Conservation (phyloP, 345 rosid genomes). For the Salix arbutifolia region DNA sequence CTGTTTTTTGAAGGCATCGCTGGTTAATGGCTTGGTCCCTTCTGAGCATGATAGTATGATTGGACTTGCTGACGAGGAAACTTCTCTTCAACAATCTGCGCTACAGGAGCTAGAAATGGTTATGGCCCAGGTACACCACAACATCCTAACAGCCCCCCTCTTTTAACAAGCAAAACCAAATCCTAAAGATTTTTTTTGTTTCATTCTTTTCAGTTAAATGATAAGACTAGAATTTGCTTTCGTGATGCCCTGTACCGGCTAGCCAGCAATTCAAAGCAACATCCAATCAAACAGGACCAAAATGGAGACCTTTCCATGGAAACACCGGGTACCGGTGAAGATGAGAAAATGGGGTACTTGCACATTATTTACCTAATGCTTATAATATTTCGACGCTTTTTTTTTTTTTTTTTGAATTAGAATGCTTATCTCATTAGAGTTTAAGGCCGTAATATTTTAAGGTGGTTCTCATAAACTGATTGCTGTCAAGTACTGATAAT, state of each 20-base stretch:
- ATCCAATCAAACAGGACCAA: constrained; percentile 6
- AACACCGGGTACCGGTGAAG: constrained; percentile 22
- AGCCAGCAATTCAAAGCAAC: constrained; percentile 53
- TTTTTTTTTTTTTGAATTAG: neutral
- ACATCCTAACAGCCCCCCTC: neutral
- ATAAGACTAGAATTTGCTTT: constrained; percentile 63
- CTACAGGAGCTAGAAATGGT: constrained; percentile 63
- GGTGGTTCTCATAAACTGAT: neutral
- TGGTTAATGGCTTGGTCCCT: constrained; percentile 11
- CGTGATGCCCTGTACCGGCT: constrained; percentile 86
- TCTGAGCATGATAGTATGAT: constrained; percentile 27
- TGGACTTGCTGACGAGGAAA: constrained; percentile 26
- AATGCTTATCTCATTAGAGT: neutral
- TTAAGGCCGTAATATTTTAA: neutral
- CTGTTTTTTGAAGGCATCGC: constrained; percentile 27
- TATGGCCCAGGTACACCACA: constrained; percentile 52
- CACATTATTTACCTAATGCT: neutral
- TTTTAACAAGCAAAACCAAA: neutral
- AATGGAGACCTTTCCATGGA: constrained; percentile 19
- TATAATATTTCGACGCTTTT: neutral
- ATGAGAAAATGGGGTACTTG: constrained; percentile 26
- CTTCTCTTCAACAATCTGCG: constrained; percentile 55
- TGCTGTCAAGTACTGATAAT: neutral
- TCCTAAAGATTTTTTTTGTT: constrained; percentile 6
- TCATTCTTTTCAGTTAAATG: constrained; percentile 42